Evolutionary conservation across 306 rosid species (phyloP), one percentile per base, ranked within the genome.

Genomic region (Cicer cuneatum): DNA sequence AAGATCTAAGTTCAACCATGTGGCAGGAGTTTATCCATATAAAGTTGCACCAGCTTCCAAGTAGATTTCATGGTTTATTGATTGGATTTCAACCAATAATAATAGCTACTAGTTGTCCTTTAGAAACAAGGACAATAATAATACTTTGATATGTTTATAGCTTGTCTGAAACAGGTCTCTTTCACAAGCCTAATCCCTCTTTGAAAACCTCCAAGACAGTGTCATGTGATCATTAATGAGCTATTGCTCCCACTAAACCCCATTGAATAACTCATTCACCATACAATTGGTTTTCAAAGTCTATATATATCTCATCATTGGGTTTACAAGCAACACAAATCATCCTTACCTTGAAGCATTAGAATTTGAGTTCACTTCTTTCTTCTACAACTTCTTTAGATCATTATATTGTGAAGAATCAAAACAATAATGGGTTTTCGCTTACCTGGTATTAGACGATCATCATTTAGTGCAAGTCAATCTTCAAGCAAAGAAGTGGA

Each of bases 351-450:
- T 63, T 40, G 0, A 14, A 72, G 15, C 10, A 64, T 39, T 56
- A 24, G 4, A 47, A 18, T 35, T 16, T 11, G 45, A 53, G 56
- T 38, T 42, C 47, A 16, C 43, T 60, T 3, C 14, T 46, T 29
- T 69, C 29, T 59, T 39, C 51, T 54, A 53, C 13, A 8, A 12
- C 47, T 66, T 15, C 43, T 39, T 75, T 61, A 68, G 66, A 33
- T 69, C 46, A 69, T 16, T 29, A 29, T 29, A 29, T 29, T 5
- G 33, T 10, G 35, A 37, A 61, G 33, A 81, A 81, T 46, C 56
- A 57, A 21, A 49, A 18, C 13, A 8, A 11, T 58, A 72, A 78
- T 74, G 86, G 83, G 73, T 52, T 52, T 83, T 53, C 84, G 39
- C 21, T 79, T 79, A 52, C 79, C 81, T 16, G 76, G 60, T 48